Evolutionary conservation across 106 monocot genomes (phyloP), one percentile per base, ranked within the genome.

Genomic region (Apostasia shenzhenica): DNA sequence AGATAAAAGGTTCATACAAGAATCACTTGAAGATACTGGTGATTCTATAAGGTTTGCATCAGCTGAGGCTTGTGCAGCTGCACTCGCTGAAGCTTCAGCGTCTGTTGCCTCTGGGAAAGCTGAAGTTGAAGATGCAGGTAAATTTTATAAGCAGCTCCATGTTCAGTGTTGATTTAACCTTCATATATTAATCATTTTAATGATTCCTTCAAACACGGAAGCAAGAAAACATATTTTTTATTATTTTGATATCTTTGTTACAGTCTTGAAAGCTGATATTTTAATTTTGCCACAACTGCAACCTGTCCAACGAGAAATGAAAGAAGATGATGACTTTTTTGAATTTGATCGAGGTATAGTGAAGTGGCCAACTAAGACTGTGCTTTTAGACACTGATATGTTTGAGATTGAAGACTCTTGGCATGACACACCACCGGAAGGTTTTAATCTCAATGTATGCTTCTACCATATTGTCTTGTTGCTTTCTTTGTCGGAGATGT

Each of bases 401-500:
- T 99, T 99, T 78, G 85, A 84, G 11, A 83, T 88, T 5, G 87
- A 90, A 54, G 99, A 99, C 59, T 90, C 90, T 1, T 93, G 86
- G 99, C 90, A 99, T 73, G 93, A 99, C 58, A 84, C 90, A 13
- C 85, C 93, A 51, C 99, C 99, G 41, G 93, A 90, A 62, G 93
- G 90, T 58, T 99, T 93, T 66, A 78, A 63, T 68, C 69, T 93
- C 67, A 85, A 74, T 51, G 91, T 95, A 81, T 5, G 79, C 66
- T 61, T 51, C 47, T 6, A 4, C 53, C 48, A 52, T 47, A 43
- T 70, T 48, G 14, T 9, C 66, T 44, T 62, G 63, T 12, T 39
- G 7, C 42, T 71, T 12, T 47, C 4, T 78, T 54, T 14, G 3
- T 66, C 2, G 50, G 3, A 12, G 39, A 38, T 69, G 7, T 63